Percentiles rank a stretch among this genome's conserved stretches.
These are phyloP conservation scores for Nicotiana obtusifolia DNA, from an alignment of 257 asterid species.

Conservation along the genomic window DNA sequence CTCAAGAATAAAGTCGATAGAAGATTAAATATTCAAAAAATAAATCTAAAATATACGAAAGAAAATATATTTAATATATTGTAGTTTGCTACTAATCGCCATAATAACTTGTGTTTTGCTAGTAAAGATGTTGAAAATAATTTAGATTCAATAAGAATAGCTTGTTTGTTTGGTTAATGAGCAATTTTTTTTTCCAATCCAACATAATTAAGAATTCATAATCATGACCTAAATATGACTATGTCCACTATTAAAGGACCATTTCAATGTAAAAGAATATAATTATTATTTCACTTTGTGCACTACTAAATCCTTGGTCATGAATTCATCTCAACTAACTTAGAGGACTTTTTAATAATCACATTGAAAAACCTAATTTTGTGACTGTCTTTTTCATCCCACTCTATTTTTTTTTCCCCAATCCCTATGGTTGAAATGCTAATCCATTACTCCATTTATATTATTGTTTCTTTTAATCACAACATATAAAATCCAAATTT, in stretches of 20 bases:
- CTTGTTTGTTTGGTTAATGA: too few species aligned
- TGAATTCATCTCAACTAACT: neutral
- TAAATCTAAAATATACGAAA: too few species aligned
- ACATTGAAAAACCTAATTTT: neutral
- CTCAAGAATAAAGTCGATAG: too few species aligned
- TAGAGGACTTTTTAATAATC: neutral
- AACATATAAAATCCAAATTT: too few species aligned
- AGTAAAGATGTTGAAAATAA: too few species aligned
- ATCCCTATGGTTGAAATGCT: neutral
- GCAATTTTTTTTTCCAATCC: neutral
- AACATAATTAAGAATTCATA: neutral
- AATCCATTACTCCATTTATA: neutral
- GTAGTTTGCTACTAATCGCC: too few species aligned
- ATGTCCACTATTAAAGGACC: neutral
- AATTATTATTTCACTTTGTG: neutral
- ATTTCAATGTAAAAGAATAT: neutral
- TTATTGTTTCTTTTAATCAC: neutral
- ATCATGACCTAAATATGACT: neutral
- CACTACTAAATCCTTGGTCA: slow-evolving; percentile 5
- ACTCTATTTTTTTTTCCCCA: neutral
- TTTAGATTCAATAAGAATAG: too few species aligned
- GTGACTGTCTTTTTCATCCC: neutral
- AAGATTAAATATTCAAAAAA: too few species aligned
- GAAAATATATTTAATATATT: too few species aligned
- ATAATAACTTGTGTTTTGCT: too few species aligned